Evolutionary conservation across 23 red algal species (phyloP).

Genomic region (Chondrus crispus): DNA sequence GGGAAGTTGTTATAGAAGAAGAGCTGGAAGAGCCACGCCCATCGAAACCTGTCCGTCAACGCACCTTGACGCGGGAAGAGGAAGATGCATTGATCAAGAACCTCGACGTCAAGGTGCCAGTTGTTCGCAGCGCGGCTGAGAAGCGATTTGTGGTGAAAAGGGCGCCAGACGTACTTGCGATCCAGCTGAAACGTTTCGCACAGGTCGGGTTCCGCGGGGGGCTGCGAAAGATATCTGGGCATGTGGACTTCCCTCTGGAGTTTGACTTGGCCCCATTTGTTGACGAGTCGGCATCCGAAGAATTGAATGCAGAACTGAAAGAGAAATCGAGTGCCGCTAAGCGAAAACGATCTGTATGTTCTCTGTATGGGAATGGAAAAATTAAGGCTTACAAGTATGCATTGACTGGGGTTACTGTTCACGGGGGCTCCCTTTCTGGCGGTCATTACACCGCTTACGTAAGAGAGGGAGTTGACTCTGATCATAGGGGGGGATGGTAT

Average conservation of each 20-base stretch:
- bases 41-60: too few species aligned
- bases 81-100: conserved; percentile 43
- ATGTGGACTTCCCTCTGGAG: conserved; percentile 63
- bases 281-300: background rate
- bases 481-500: conserved; percentile 52
- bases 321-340: background rate
- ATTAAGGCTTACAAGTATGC: conserved; percentile 17
- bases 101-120: conserved; percentile 39
- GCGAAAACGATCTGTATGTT: background rate
- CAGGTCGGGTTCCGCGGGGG: conserved; percentile 49
- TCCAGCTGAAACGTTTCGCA: conserved; percentile 80
- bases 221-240: conserved; percentile 67
- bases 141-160: conserved; percentile 51
- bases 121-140: conserved; percentile 65
- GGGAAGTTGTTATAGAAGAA: conserved; percentile 35
- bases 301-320: background rate
- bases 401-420: conserved; percentile 70
- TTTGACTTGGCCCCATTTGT: conserved; percentile 57
- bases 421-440: conserved; percentile 67
- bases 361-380: too few species aligned
- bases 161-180: conserved; percentile 39
- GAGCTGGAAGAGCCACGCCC: conserved; percentile 1
- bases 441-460: conserved; percentile 78
- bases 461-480: conserved; percentile 52
- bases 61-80: background rate